These are phyloP conservation scores for Colletotrichum melonis DNA, from an alignment of 2,329 filamentous ascomycete genomes.

Conservation along the genomic window DNA sequence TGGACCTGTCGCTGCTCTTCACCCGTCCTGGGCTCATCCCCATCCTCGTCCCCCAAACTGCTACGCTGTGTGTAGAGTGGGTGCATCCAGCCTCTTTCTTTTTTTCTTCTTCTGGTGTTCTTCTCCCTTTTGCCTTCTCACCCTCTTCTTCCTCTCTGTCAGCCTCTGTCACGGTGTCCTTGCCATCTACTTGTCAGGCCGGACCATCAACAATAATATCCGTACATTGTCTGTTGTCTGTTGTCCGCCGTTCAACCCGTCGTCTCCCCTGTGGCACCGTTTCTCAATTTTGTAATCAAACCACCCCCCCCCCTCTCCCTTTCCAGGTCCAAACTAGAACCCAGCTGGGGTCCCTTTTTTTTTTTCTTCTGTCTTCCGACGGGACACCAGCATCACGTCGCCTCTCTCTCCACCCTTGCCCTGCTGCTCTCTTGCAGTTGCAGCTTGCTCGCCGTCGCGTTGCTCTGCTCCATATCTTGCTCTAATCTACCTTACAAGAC, in stretches of 20 bases:
- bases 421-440: background rate
- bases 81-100: background rate
- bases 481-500: constrained; percentile 4
- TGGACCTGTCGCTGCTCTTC: constrained; percentile 29
- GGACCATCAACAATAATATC: background rate
- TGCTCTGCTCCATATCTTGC: constrained; percentile 1
- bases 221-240: background rate
- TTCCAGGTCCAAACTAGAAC: background rate
- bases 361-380: background rate
- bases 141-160: background rate
- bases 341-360: constrained; percentile 8
- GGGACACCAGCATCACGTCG: background rate
- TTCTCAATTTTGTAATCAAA: background rate
- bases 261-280: background rate
- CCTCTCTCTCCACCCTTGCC: background rate
- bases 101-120: background rate
- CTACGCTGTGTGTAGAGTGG: background rate
- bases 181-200: background rate
- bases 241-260: background rate
- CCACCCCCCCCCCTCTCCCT: background rate
- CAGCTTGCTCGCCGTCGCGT: background rate
- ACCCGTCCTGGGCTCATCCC: background rate
- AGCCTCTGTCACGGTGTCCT: background rate
- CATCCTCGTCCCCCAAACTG: background rate
- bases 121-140: background rate